Evolutionary conservation across 78 protist genomes (phyloP).

Genomic region (Dictyostelium brefeldianum): DNA sequence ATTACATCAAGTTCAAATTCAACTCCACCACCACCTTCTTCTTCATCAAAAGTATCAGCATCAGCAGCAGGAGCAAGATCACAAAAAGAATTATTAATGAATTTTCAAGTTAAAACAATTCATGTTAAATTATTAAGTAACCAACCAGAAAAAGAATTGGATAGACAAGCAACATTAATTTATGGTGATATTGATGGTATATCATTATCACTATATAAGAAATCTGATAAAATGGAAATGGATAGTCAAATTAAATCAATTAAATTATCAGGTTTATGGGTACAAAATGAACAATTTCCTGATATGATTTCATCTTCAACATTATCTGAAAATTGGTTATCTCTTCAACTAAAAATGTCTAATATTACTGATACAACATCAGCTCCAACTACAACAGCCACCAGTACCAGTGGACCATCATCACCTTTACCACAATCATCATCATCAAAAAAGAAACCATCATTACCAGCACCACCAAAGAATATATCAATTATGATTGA

Average conservation of each 20-base stretch:
- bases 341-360: constrained; percentile 43
- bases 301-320: constrained; percentile 64
- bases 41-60: neutral
- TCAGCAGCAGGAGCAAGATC: neutral
- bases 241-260: constrained; percentile 34
- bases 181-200: constrained; percentile 66
- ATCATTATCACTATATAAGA: constrained; percentile 10
- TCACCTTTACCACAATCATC: neutral
- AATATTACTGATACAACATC: neutral
- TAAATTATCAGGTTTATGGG: constrained; percentile 71
- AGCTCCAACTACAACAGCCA: neutral
- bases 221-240: neutral
- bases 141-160: constrained; percentile 24
- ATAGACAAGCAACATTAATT: constrained; percentile 44
- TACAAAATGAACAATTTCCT: constrained; percentile 73
- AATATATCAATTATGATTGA: constrained; percentile 38
- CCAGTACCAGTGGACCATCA: neutral
- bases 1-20: neutral
- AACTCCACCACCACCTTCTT: neutral
- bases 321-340: constrained; percentile 8
- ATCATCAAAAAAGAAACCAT: neutral
- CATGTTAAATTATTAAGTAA: constrained; percentile 40
- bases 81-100: constrained; percentile 27
- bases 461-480: neutral
- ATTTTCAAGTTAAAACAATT: constrained; percentile 51